Percentiles rank a stretch among this genome's conserved stretches.
Evolutionary conservation across 768 basidiomycete genomes (phyloP).

Genomic region (Termitomyces sp.): DNA sequence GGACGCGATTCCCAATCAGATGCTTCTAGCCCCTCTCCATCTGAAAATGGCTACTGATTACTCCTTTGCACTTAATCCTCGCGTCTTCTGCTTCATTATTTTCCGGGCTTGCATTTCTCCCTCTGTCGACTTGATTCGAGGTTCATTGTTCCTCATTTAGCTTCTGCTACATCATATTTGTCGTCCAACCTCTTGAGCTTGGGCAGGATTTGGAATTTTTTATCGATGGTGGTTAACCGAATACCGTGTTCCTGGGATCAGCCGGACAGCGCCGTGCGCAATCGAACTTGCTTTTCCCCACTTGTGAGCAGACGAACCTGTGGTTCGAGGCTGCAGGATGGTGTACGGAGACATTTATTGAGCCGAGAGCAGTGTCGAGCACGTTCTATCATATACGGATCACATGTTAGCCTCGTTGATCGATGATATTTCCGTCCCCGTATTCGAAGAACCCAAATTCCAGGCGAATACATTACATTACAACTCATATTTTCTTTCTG

Average conservation of each 20-base stretch:
- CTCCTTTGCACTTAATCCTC: slow-evolving; percentile 8
- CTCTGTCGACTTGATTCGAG: slow-evolving; percentile 17
- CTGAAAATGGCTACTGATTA: slow-evolving; percentile 42
- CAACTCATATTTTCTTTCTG: slow-evolving; percentile 10
- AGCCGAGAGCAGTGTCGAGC: slow-evolving; percentile 19
- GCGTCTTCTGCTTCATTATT: slow-evolving; percentile 16
- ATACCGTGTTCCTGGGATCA: slow-evolving; percentile 16
- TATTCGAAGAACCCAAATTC: slow-evolving; percentile 25
- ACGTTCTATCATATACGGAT: slow-evolving; percentile 19
- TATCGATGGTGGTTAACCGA: slow-evolving; percentile 17
- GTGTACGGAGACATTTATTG: slow-evolving; percentile 11
- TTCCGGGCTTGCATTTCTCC: slow-evolving; percentile 29
- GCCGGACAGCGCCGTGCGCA: slow-evolving; percentile 22
- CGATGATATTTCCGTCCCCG: slow-evolving; percentile 32
- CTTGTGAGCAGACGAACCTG: slow-evolving; percentile 17
- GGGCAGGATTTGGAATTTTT: slow-evolving; percentile 23
- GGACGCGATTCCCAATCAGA: slow-evolving; percentile 61
- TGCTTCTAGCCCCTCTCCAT: slow-evolving; percentile 52
- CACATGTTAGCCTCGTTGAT: slow-evolving; percentile 39
- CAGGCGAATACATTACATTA: slow-evolving; percentile 26
- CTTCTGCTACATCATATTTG: slow-evolving; percentile 20
- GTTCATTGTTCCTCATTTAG: slow-evolving; percentile 21
- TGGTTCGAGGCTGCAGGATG: slow-evolving; percentile 24
- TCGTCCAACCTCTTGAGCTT: slow-evolving; percentile 18
- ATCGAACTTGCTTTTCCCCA: background rate